Conservation (phyloP, 768 basidiomycete genomes). For the Boletus reticulatus region DNA sequence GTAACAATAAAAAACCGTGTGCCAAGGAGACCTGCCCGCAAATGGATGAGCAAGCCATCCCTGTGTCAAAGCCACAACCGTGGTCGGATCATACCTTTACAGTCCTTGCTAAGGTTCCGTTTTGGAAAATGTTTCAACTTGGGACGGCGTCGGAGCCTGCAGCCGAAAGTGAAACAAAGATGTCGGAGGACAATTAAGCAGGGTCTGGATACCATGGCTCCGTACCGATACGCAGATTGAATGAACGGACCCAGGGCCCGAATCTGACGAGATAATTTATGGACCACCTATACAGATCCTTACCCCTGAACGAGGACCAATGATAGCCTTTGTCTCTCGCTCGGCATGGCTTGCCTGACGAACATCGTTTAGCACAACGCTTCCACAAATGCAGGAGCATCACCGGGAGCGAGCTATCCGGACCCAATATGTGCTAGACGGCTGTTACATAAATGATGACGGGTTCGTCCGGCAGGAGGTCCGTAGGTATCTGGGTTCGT, state of each 20-base stretch:
- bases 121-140: slow-evolving; percentile 28
- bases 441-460: slow-evolving; percentile 28
- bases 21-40: too few species aligned
- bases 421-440: slow-evolving; percentile 23
- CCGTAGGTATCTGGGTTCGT: slow-evolving; percentile 13
- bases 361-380: slow-evolving; percentile 39
- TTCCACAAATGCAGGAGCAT: slow-evolving; percentile 39
- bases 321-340: slow-evolving; percentile 34
- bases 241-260: slow-evolving; percentile 3
- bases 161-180: slow-evolving; percentile 30
- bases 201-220: slow-evolving; percentile 35
- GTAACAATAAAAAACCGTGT: slow-evolving; percentile 9
- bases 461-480: slow-evolving; percentile 23
- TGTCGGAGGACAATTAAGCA: not conserved
- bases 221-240: slow-evolving; percentile 15
- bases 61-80: slow-evolving; percentile 1
- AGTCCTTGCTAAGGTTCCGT: slow-evolving; percentile 29
- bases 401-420: slow-evolving; percentile 29
- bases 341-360: slow-evolving; percentile 31
- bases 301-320: slow-evolving; percentile 36
- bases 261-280: slow-evolving; percentile 32
- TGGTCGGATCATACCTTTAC: slow-evolving; percentile 23
- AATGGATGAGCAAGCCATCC: too few species aligned
- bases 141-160: slow-evolving; percentile 36
- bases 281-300: not conserved